A percentile compares a stretch with the other conserved stretches of the same genome.
Evolutionary conservation across 1,284 basidiomycete genomes (phyloP).

Genomic region (Ustilago bromivora): DNA sequence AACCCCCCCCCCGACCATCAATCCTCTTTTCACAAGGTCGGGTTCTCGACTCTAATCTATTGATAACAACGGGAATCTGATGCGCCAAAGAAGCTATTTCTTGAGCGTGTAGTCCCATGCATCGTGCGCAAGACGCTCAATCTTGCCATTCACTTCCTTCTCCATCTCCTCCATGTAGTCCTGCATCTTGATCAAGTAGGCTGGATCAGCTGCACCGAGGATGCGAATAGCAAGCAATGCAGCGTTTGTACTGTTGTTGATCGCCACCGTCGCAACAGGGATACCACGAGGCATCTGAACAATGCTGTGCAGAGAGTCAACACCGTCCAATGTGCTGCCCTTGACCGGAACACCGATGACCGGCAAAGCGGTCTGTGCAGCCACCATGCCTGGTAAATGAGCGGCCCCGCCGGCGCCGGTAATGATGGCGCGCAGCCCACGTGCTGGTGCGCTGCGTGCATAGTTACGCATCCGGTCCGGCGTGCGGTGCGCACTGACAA

Average conservation of each 20-base stretch:
- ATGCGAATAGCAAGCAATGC: slow-evolving; percentile 91
- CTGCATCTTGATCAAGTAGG: slow-evolving; percentile 79
- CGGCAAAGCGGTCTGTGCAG: slow-evolving; percentile 89
- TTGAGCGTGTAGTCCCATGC: slow-evolving; percentile 79
- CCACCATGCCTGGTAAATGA: slow-evolving; percentile 98
- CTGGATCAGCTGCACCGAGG: slow-evolving; percentile 78
- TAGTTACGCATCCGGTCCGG: slow-evolving; percentile 88
- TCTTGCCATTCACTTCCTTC: slow-evolving; percentile 85
- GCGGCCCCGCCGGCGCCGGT: slow-evolving; percentile 97
- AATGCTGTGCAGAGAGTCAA: slow-evolving; percentile 95
- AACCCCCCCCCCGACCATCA: too few relatives aligned
- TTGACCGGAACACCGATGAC: slow-evolving; percentile 98
- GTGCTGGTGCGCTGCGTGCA: slow-evolving; percentile 79
- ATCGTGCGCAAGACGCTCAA: slow-evolving; percentile 79
- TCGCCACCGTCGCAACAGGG: slow-evolving; percentile 95
- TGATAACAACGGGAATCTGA: background rate
- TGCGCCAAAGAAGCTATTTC: slow-evolving; percentile 33
- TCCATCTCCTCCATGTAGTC: slow-evolving; percentile 81
- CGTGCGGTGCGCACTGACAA: slow-evolving; percentile 96
- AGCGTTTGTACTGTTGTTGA: slow-evolving; percentile 95
- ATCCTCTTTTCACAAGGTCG: too few relatives aligned
- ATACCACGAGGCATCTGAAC: slow-evolving; percentile 99
- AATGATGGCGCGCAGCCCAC: slow-evolving; percentile 84
- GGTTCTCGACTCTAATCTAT: background rate
- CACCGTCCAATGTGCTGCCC: slow-evolving; percentile 91